phyloP scores from a whole-genome alignment of 768 basidiomycete genomes.

The Ramaria sp. region DNA sequence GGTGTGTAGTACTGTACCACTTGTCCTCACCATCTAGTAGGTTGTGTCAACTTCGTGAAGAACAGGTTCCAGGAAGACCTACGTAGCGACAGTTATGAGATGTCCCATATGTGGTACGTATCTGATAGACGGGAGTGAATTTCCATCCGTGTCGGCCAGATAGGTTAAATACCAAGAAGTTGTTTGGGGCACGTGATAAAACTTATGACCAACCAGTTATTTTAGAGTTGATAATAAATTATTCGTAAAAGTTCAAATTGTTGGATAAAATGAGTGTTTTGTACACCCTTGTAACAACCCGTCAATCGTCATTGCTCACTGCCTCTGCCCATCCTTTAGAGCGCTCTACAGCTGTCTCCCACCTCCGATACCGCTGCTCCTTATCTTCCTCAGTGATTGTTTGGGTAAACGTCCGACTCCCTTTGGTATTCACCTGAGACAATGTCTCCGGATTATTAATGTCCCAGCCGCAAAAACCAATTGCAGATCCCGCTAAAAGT shows the following conservation, averaged over 20 bases:
- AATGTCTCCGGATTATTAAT: slow-evolving; percentile 74
- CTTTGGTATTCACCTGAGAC: slow-evolving; percentile 75
- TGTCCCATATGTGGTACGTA: slow-evolving; percentile 85
- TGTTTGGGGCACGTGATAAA: no score
- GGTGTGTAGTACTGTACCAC: background rate
- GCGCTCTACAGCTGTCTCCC: slow-evolving; percentile 84
- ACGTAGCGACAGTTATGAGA: slow-evolving; percentile 85
- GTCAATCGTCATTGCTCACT: slow-evolving; percentile 20
- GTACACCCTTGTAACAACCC: background rate
- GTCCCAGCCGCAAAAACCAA: slow-evolving; percentile 89
- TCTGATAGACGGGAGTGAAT: no score
- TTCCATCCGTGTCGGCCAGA: no score
- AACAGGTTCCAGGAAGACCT: background rate
- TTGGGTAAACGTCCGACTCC: slow-evolving; percentile 61
- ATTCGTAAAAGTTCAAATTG: no score
- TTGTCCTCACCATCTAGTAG: slow-evolving; percentile 12
- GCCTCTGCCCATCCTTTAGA: slow-evolving; percentile 72
- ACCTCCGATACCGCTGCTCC: slow-evolving; percentile 59
- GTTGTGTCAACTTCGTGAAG: background rate
- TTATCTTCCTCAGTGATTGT: slow-evolving; percentile 39
- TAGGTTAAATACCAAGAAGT: no score
- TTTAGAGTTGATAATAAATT: no score
- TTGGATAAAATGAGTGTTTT: no score
- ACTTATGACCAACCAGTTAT: no score
- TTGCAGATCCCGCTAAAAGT: slow-evolving; percentile 81